phyloP scores from a whole-genome alignment of 352 stramenopile species.

The Vaucheria bursata region DNA sequence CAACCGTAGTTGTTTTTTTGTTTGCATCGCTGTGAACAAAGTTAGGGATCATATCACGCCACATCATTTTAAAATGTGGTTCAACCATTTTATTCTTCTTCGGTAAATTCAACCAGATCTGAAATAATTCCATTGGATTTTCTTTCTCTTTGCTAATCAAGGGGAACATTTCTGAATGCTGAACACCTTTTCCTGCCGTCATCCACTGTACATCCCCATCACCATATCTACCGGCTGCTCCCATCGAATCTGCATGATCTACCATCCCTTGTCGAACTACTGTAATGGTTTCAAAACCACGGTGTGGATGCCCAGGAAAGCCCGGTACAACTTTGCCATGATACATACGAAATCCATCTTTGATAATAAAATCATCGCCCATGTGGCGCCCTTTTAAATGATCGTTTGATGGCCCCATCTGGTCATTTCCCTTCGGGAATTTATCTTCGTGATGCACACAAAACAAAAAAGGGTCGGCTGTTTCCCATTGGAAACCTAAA shows the following conservation, averaged over 20 bases:
- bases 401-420: neutral
- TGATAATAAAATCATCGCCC: constrained; percentile 56
- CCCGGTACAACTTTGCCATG: constrained; percentile 55
- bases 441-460: neutral
- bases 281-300: constrained; percentile 80
- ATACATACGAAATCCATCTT: constrained; percentile 58
- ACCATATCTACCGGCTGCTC: constrained; percentile 59
- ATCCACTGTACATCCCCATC: constrained; percentile 56
- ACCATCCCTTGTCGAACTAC: constrained; percentile 69
- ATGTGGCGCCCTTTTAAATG: constrained; percentile 47
- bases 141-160: constrained; percentile 47
- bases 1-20: constrained; percentile 43
- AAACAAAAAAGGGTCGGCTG: neutral
- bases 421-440: neutral
- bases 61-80: constrained; percentile 60
- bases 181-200: constrained; percentile 52
- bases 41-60: constrained; percentile 53
- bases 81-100: constrained; percentile 47
- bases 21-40: too few relatives aligned
- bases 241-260: constrained; percentile 70
- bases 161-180: constrained; percentile 57
- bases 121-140: constrained; percentile 51
- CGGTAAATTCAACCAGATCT: constrained; percentile 56
- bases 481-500: neutral
- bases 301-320: constrained; percentile 69